Conservation (phyloP, 768 basidiomycete genomes). For the Agrocybe pediades region DNA sequence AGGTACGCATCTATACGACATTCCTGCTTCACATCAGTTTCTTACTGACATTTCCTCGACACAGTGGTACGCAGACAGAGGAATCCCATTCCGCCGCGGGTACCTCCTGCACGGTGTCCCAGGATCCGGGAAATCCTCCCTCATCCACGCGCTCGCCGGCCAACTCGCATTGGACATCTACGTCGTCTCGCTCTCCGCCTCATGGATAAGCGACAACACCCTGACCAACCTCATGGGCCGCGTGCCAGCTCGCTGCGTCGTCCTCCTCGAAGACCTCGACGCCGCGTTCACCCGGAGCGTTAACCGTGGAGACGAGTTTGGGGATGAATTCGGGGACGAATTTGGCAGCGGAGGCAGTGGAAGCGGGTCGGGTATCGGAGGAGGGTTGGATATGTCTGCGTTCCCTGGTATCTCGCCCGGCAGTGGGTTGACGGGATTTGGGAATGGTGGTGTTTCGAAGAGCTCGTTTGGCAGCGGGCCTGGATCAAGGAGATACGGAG, state of each 20-base stretch:
- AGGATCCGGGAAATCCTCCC: slow-evolving; percentile 84
- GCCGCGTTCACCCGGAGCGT: slow-evolving; percentile 84
- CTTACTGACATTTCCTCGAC: not conserved
- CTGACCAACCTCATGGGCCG: slow-evolving; percentile 85
- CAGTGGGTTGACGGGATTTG: slow-evolving; percentile 30
- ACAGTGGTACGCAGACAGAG: slow-evolving; percentile 92
- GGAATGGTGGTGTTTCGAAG: slow-evolving; percentile 25
- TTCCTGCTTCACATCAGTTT: not conserved
- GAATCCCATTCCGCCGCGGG: slow-evolving; percentile 89
- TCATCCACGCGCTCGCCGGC: slow-evolving; percentile 87
- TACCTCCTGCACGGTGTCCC: slow-evolving; percentile 85
- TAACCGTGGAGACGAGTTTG: slow-evolving; percentile 56
- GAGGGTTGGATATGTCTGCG: not conserved
- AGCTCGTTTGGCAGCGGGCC: slow-evolving; percentile 4
- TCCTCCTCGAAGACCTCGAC: slow-evolving; percentile 89
- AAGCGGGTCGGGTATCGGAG: slow-evolving; percentile 42
- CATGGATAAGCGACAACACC: slow-evolving; percentile 88
- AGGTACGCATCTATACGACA: slow-evolving; percentile 42
- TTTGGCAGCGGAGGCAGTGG: slow-evolving; percentile 21
- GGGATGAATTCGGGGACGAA: slow-evolving; percentile 35
- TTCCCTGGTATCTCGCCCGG: slow-evolving; percentile 16
- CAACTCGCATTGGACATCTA: slow-evolving; percentile 91
- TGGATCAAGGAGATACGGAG: slow-evolving; percentile 13
- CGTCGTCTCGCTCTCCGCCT: slow-evolving; percentile 80
- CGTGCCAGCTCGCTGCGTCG: slow-evolving; percentile 82